Evolutionary conservation across 2,329 filamentous ascomycete species (phyloP).

Genomic region (Pseudogymnoascus sp.): DNA sequence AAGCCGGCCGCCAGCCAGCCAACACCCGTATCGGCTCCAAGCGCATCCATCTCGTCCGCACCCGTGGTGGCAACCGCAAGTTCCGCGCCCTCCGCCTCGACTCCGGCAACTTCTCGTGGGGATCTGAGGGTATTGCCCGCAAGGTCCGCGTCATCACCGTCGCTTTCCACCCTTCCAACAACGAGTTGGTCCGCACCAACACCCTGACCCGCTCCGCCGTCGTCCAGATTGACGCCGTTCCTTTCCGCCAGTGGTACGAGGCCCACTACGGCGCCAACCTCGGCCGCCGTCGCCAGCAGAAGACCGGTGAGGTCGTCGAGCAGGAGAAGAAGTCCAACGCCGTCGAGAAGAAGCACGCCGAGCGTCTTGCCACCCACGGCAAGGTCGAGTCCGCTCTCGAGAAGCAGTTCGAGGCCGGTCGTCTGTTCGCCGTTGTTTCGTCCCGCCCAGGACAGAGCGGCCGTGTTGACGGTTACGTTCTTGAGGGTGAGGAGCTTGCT

Average conservation of each 20-base stretch:
- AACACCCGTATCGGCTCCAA: conserved; percentile 98
- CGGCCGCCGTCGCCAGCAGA: conserved; percentile 85
- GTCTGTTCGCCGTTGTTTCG: conserved; percentile 86
- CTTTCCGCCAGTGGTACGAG: conserved; percentile 99
- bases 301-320: conserved; percentile 38
- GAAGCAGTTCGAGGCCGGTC: conserved; percentile 99
- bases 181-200: conserved; percentile 99
- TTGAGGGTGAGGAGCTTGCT: conserved; percentile 98
- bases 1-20: conserved; percentile 98
- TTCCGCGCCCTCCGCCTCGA: conserved; percentile 99
- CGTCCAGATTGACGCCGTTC: conserved; percentile 96
- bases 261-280: conserved; percentile 92
- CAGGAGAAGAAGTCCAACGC: conserved; percentile 88
- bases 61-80: conserved; percentile 98
- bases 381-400: conserved; percentile 91
- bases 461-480: conserved; percentile 91
- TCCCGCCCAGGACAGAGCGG: conserved; percentile 95
- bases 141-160: conserved; percentile 99
- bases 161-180: conserved; percentile 99
- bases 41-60: conserved; percentile 94
- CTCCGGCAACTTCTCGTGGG: conserved; percentile 98
- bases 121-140: conserved; percentile 93
- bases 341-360: conserved; percentile 93
- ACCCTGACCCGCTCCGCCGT: conserved; percentile 98
- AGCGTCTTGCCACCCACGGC: conserved; percentile 69